Evolutionary conservation across 73 alveolate genomes (phyloP).

Genomic region (Paramecium sexaurelia): DNA sequence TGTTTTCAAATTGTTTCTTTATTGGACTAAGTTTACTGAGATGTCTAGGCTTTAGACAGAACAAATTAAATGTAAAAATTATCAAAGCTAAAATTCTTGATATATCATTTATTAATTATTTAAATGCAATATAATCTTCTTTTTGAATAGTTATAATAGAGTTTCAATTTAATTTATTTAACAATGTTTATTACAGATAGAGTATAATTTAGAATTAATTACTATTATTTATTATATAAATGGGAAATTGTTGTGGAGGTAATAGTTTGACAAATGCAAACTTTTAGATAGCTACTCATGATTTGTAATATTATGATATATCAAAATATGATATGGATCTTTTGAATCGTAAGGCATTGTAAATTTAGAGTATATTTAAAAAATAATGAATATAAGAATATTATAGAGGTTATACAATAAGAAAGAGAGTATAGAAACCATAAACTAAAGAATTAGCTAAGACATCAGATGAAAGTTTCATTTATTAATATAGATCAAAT

Average conservation of each 20-base stretch:
- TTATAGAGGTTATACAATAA: neutral
- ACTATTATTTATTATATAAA: neutral
- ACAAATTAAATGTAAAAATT: too few relatives aligned
- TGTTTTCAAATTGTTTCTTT: too few relatives aligned
- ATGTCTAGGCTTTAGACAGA: too few relatives aligned
- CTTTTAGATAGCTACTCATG: neutral
- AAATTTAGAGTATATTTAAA: neutral
- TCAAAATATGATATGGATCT: neutral
- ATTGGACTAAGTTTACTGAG: too few relatives aligned
- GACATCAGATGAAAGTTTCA: conserved; percentile 7
- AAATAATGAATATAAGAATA: neutral
- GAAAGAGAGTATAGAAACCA: neutral
- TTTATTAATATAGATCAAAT: neutral
- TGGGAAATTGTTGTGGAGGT: conserved; percentile 58
- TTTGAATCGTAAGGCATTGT: neutral
- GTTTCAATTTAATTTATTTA: too few relatives aligned
- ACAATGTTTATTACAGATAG: too few relatives aligned
- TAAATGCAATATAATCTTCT: too few relatives aligned
- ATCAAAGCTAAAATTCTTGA: too few relatives aligned
- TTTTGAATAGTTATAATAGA: too few relatives aligned
- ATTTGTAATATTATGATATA: neutral
- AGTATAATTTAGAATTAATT: too few relatives aligned
- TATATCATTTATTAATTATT: too few relatives aligned
- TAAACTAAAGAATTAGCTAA: neutral
- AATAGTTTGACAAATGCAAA: neutral